Conservation (phyloP, 495 filamentous ascomycete genomes). For the Aspergillus heteromorphus region DNA sequence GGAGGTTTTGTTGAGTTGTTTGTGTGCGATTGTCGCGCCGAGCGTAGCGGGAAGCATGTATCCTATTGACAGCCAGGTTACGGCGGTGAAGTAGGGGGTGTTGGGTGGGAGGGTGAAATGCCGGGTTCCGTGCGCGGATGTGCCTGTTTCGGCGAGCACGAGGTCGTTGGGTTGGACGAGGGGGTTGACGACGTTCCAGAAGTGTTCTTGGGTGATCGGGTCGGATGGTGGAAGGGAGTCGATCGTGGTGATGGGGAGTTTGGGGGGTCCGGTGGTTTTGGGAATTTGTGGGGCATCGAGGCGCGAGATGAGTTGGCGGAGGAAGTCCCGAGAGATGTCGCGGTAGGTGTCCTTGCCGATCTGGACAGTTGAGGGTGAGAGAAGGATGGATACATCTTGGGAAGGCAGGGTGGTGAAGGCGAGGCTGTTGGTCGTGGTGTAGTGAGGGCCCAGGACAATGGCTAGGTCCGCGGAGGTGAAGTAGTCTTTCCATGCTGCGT, state of each 20-base stretch:
- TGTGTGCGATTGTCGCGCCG: constrained; percentile 43
- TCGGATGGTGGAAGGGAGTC: constrained; percentile 13
- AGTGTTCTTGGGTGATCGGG: constrained; percentile 25
- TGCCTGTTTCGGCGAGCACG: constrained; percentile 39
- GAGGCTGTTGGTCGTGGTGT: constrained; percentile 35
- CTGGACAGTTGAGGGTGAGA: constrained; percentile 25
- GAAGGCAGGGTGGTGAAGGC: constrained; percentile 26
- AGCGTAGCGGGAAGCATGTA: constrained; percentile 46
- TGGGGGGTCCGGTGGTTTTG: neutral
- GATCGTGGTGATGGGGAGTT: constrained; percentile 4
- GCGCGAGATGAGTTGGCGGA: constrained; percentile 15
- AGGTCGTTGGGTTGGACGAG: constrained; percentile 33
- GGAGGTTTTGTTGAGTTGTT: constrained; percentile 24
- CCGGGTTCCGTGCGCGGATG: constrained; percentile 29
- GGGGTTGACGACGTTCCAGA: constrained; percentile 25
- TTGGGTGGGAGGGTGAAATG: constrained; percentile 25
- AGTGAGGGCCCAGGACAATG: constrained; percentile 28
- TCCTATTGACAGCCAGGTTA: constrained; percentile 42
- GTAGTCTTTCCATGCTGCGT: constrained; percentile 17
- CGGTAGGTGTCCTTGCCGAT: constrained; percentile 23
- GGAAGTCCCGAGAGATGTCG: constrained; percentile 18
- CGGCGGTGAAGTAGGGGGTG: constrained; percentile 27
- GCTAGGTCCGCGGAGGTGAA: constrained; percentile 30
- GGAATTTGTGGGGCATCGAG: constrained; percentile 19
- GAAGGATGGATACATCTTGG: constrained; percentile 20